Evolutionary conservation across 2,329 filamentous ascomycete species (phyloP).

Genomic region (Fusarium penzigii): DNA sequence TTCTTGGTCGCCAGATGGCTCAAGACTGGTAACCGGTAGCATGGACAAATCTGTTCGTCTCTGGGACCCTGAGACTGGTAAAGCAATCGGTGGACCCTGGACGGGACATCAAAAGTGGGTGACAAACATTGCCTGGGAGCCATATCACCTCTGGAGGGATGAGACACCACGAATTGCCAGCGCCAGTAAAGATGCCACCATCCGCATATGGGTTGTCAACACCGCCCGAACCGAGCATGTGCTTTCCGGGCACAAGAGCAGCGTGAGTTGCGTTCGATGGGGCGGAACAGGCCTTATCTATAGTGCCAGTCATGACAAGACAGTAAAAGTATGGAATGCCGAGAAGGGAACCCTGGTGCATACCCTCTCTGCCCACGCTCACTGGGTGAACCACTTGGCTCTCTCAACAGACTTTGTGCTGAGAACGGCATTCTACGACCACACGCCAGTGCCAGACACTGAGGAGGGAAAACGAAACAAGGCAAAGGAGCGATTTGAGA

Average conservation of each 20-base stretch:
- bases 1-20: conserved; percentile 82
- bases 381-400: conserved; percentile 95
- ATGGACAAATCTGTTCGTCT: conserved; percentile 92
- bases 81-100: conserved; percentile 65
- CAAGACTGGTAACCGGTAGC: conserved; percentile 80
- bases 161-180: conserved; percentile 81
- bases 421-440: conserved; percentile 84
- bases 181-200: conserved; percentile 85
- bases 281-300: conserved; percentile 86
- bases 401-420: conserved; percentile 90
- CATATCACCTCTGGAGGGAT: conserved; percentile 77
- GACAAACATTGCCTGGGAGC: conserved; percentile 87
- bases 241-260: conserved; percentile 84
- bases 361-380: conserved; percentile 78
- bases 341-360: conserved; percentile 77
- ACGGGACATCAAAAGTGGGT: conserved; percentile 91
- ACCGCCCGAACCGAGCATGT: conserved; percentile 78
- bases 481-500: conserved; percentile 81
- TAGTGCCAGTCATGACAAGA: conserved; percentile 87
- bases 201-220: conserved; percentile 83
- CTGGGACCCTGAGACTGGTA: conserved; percentile 84
- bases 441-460: conserved; percentile 67
- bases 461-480: conserved; percentile 72
- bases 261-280: conserved; percentile 90
- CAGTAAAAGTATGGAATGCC: conserved; percentile 86